Evolutionary conservation across 2,329 filamentous ascomycete species (phyloP).

Genomic region (Cladosporium sp.): DNA sequence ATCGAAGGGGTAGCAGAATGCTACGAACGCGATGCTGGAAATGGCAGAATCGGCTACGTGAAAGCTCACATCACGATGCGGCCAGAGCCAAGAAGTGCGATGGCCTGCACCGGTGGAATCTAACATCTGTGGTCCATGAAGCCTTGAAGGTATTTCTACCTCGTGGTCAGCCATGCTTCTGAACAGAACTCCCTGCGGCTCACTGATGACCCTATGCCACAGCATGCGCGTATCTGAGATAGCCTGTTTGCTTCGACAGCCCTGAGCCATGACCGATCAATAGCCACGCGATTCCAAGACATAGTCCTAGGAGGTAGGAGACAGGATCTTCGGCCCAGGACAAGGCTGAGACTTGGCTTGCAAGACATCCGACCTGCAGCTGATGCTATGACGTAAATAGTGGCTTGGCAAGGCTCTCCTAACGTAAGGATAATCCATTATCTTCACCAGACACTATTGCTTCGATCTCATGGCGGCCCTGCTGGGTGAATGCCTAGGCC

Average conservation of each 20-base stretch:
- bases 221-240: neutral
- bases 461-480: neutral
- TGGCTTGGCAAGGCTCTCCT: conserved; percentile 2
- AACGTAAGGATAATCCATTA: neutral
- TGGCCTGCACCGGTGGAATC: neutral
- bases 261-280: neutral
- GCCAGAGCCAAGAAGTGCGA: neutral
- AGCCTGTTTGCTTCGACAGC: neutral
- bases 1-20: neutral
- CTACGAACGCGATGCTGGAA: neutral
- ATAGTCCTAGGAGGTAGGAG: neutral
- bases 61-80: neutral
- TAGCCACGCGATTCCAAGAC: neutral
- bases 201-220: neutral
- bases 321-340: neutral
- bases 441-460: neutral
- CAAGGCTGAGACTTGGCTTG: conserved; percentile 11
- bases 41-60: neutral
- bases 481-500: neutral
- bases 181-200: neutral
- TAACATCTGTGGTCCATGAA: neutral
- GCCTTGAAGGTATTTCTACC: neutral
- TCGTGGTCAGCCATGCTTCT: neutral
- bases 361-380: neutral
- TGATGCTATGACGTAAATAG: conserved; percentile 1